These are phyloP conservation scores for Mycena metata DNA, from an alignment of 768 basidiomycete species.

Conservation along the genomic window DNA sequence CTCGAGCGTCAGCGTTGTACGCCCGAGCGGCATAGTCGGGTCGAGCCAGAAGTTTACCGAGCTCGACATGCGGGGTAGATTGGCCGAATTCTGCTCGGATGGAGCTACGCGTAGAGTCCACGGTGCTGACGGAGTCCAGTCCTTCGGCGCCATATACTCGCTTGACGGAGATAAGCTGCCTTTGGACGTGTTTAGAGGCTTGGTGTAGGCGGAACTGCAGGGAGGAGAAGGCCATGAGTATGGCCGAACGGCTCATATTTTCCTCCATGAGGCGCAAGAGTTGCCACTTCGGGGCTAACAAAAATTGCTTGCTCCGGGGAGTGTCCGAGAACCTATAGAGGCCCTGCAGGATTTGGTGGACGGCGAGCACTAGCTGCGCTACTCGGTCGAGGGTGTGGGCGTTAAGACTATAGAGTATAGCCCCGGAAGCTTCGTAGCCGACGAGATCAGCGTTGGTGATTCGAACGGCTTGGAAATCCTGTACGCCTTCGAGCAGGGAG, in stretches of 20 bases:
- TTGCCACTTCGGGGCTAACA: not conserved
- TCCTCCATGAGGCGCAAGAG: constrained; percentile 9
- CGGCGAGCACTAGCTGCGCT: not conserved
- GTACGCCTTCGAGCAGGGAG: not conserved
- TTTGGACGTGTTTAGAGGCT: not conserved
- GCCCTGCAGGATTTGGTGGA: not conserved
- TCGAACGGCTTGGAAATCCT: not conserved
- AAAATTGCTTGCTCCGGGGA: not conserved
- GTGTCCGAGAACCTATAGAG: not conserved
- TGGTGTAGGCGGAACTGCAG: not conserved
- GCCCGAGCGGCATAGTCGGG: not conserved
- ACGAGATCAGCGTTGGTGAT: not conserved
- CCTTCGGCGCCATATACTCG: not conserved
- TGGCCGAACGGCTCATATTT: not conserved
- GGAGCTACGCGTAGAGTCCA: constrained; percentile 11
- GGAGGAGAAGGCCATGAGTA: not conserved
- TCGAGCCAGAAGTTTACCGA: not conserved
- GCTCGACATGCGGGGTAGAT: not conserved
- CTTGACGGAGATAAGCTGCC: not conserved
- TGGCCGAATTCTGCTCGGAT: not conserved
- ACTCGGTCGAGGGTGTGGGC: not conserved
- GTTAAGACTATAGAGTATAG: not conserved
- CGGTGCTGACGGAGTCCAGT: not conserved
- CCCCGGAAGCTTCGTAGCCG: not conserved
- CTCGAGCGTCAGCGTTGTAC: not conserved